Evolutionary conservation across 176 grass and related monocot species (phyloP), one percentile per base, ranked within the genome.

Genomic region (Zizania latifolia): DNA sequence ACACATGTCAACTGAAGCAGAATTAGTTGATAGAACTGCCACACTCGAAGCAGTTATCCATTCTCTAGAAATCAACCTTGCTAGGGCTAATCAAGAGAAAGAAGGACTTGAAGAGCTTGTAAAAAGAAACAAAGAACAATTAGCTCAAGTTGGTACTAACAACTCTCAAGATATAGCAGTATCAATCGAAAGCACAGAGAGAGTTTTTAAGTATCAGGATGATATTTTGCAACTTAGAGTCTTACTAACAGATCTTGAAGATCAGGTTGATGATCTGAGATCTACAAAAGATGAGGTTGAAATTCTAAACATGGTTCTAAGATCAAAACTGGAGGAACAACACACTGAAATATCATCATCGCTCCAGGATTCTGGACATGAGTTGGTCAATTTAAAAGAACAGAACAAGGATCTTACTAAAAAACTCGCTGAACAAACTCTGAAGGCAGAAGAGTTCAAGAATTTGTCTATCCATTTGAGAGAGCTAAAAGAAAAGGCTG

Each of bases 371-470:
- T 92, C 68, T 43, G 82, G 64, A 17, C 66, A 67, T 55, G 79
- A 99, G 46, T 75, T 92, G 53, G 81, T 33, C 45, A 70, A 56
- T 72, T 90, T 92, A 37, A 86, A 84, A 90, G 91, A 90, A 72
- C 87, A 92, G 33, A 81, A 99, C 32, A 84, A 83, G 45, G 95
- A 92, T 40, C 84, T 94, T 26, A 88, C 84, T 45, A 70, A 79
- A 70, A 92, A 91, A 85, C 86, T 94, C 36, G 82, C 89, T 32
- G 91, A 99, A 83, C 87, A 99, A 86, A 88, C 72, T 81, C 58
- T 92, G 83, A 99, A 88, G 83, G 77, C 95, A 58, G 86, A 99
- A 75, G 95, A 99, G 65, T 94, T 90, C 77, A 99, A 88, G 75
- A 94, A 88, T 65, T 78, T 99, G 6, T 94, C 89, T 51, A 87